A percentile compares a stretch with the other conserved stretches of the same genome.
Conservation (phyloP, 768 basidiomycete genomes). For the Suillus tomentosus region DNA sequence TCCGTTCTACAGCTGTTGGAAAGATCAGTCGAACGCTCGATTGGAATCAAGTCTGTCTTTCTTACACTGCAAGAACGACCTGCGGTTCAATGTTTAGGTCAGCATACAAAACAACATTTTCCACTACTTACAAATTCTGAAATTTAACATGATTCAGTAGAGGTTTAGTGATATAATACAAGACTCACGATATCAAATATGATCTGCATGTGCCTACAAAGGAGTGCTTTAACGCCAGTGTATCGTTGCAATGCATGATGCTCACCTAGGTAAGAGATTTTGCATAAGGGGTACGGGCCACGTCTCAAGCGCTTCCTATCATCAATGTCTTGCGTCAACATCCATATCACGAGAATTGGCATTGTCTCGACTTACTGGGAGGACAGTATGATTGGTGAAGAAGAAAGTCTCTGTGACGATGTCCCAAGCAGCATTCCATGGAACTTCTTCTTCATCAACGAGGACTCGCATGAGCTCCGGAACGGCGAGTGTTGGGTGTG, state of each 20-base stretch:
- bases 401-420: conserved; percentile 91
- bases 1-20: conserved; percentile 73
- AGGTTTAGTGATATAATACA: background rate
- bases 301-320: conserved; percentile 81
- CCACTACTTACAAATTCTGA: conserved; percentile 21
- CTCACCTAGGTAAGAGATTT: conserved; percentile 76
- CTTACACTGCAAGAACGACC: conserved; percentile 69
- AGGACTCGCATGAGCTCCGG: conserved; percentile 93
- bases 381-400: conserved; percentile 94
- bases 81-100: conserved; percentile 31
- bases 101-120: conserved; percentile 42
- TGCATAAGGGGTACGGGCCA: conserved; percentile 91
- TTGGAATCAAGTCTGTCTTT: background rate
- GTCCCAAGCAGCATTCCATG: conserved; percentile 84
- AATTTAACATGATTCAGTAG: background rate
- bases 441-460: conserved; percentile 87
- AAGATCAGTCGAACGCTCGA: conserved; percentile 17
- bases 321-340: background rate
- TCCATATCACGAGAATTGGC: background rate
- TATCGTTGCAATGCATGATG: conserved; percentile 14
- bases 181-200: conserved; percentile 82
- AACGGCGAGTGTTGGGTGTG: conserved; percentile 94
- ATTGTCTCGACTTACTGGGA: conserved; percentile 59
- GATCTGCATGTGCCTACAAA: conserved; percentile 78
- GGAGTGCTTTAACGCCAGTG: background rate